Evolutionary conservation across 441 rosid genomes (phyloP).

Genomic region (Bruguiera hainesii): DNA sequence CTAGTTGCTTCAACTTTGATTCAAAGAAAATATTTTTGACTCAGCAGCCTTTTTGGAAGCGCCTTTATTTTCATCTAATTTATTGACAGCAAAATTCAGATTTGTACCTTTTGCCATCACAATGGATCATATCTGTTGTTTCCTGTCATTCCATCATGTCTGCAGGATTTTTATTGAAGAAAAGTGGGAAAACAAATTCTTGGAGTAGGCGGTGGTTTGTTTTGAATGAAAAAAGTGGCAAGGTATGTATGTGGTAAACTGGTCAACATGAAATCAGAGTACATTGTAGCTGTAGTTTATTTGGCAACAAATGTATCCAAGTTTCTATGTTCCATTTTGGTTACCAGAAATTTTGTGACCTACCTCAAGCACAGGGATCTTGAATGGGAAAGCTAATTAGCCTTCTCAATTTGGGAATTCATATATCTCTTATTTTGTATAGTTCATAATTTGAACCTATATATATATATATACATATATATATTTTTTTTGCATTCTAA

Average conservation of each 20-base stretch:
- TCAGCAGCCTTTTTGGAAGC: not conserved
- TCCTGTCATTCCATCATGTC: not conserved
- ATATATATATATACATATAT: not conserved
- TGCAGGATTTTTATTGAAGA: conserved; percentile 53
- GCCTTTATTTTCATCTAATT: not conserved
- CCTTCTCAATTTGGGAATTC: too few relatives aligned
- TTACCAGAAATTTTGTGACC: not conserved
- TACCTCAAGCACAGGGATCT: not conserved
- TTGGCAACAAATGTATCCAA: not conserved
- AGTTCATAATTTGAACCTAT: not conserved
- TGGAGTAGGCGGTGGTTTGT: conserved; percentile 99
- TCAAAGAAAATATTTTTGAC: too few relatives aligned
- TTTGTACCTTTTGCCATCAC: not conserved
- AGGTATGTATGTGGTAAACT: conserved; percentile 44
- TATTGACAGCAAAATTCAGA: not conserved
- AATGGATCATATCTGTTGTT: not conserved
- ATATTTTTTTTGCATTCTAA: not conserved
- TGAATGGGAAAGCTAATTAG: not conserved
- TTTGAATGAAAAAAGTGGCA: conserved; percentile 90
- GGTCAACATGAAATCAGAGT: not conserved
- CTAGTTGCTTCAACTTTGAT: not conserved
- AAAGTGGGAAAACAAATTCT: conserved; percentile 86
- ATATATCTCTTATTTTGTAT: not conserved
- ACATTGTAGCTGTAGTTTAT: not conserved
- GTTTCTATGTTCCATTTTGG: not conserved